Conservation (phyloP, 2,329 filamentous ascomycete genomes). For the Ceratocystis cubensis region DNA sequence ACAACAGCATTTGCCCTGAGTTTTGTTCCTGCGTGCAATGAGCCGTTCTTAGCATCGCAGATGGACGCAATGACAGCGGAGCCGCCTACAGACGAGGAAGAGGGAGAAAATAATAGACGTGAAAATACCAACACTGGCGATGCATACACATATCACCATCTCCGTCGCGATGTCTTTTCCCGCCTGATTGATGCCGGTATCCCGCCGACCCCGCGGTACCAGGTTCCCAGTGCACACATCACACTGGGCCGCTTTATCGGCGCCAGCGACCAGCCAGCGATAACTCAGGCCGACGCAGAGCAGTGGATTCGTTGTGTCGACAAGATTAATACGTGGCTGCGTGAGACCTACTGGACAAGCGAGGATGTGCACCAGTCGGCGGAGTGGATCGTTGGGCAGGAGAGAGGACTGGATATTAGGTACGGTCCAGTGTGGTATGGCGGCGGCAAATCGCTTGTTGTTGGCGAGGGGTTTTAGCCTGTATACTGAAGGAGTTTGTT, state of each 20-base stretch:
- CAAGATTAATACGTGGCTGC: slow-evolving; percentile 61
- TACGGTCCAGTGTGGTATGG: slow-evolving; percentile 78
- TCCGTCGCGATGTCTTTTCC: slow-evolving; percentile 65
- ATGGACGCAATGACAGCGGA: slow-evolving; percentile 8
- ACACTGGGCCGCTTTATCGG: slow-evolving; percentile 69
- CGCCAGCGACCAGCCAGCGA: background rate
- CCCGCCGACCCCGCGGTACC: slow-evolving; percentile 54
- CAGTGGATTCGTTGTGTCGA: slow-evolving; percentile 60
- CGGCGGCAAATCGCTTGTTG: slow-evolving; percentile 56
- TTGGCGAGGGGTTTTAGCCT: slow-evolving; percentile 47
- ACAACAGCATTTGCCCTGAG: slow-evolving; percentile 74
- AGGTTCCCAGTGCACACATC: slow-evolving; percentile 80
- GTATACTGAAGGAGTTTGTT: background rate
- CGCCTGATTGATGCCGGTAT: slow-evolving; percentile 49
- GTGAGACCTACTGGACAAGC: slow-evolving; percentile 28
- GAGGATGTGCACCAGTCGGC: slow-evolving; percentile 53
- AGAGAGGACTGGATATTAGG: slow-evolving; percentile 64
- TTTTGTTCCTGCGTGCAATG: slow-evolving; percentile 67
- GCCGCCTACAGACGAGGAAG: background rate
- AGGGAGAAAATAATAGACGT: background rate
- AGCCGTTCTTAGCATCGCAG: slow-evolving; percentile 28
- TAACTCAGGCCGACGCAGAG: slow-evolving; percentile 45
- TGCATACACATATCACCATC: slow-evolving; percentile 76
- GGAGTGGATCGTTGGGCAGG: slow-evolving; percentile 81
- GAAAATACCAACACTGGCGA: slow-evolving; percentile 35